Evolutionary conservation across 1,284 basidiomycete species (phyloP), one percentile per base, ranked within the genome.

Genomic region (Ustilago trichophora): DNA sequence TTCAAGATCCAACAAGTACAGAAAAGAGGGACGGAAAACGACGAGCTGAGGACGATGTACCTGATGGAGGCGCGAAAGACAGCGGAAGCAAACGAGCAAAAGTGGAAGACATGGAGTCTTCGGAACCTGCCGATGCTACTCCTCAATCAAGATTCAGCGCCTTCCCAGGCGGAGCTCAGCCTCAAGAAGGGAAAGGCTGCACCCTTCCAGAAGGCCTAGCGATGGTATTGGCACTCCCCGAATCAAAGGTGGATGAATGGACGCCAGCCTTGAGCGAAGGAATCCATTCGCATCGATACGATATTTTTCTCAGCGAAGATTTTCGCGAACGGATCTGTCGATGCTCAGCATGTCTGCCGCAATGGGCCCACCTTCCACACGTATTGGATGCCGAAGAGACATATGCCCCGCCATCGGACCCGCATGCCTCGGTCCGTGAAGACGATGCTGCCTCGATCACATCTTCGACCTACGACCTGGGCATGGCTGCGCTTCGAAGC

Each of bases 401-500:
- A 4, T 82, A 82, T 44, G 78, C 78, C 3, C 82, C 83, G 27
- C 79, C 82, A 0, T 63, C 48, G 12, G 53, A 67, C 25, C 66
- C 56, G 9, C 59, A 67, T 3, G 58, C 52, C 6, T 71, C 67
- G 0, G 64, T 67, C 34, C 55, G 44, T 18, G 73, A 66, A 7
- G 59, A 68, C 41, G 77, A 76, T 24, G 70, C 65, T 3, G 68
- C 59, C 4, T 74, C 60, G 1, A 45, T 55, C 40, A 60, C 64
- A 8, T 69, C 72, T 51, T 80, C 79, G 10, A 82, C 80, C 10
- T 81, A 82, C 59, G 82, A 83, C 42, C 70, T 82, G 27, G 82
- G 80, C n/a, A 75, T 82, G 65, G 77, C 77, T 18, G 81, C 81
- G 22, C 72, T 83, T 34, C 66, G 64, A 1, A 64, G 62, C 16